Evolutionary conservation across 768 basidiomycete genomes (phyloP).

Genomic region (Galerina sulciceps): DNA sequence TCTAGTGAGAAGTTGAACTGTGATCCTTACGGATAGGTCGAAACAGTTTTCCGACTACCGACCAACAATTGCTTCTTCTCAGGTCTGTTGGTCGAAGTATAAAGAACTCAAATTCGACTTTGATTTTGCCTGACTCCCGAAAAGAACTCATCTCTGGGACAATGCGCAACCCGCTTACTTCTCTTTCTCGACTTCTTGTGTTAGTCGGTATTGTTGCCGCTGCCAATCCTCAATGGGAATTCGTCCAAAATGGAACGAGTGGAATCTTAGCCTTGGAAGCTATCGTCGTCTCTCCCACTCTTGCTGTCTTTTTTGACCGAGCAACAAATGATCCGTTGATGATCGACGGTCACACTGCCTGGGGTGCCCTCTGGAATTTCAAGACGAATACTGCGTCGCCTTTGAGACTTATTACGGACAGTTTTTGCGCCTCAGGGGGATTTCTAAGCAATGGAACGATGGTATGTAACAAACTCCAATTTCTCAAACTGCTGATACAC

Average conservation of each 20-base stretch:
- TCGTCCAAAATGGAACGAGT: constrained; percentile 28
- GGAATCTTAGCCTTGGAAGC: constrained; percentile 27
- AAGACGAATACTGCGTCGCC: constrained; percentile 40
- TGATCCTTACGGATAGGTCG: too few relatives aligned
- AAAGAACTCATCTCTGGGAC: neutral
- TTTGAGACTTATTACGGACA: constrained; percentile 37
- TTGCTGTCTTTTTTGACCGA: constrained; percentile 27
- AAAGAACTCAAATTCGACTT: too few relatives aligned
- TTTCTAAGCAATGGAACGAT: constrained; percentile 46
- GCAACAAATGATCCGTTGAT: constrained; percentile 39
- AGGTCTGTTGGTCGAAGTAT: too few relatives aligned
- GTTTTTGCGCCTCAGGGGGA: constrained; percentile 46
- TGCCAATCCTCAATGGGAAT: constrained; percentile 23
- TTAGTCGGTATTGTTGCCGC: constrained; percentile 4
- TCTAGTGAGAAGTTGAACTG: too few relatives aligned
- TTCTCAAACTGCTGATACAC: too few relatives aligned
- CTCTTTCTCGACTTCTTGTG: constrained; percentile 6
- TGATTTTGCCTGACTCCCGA: too few relatives aligned
- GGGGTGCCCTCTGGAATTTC: constrained; percentile 46
- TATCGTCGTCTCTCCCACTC: constrained; percentile 26
- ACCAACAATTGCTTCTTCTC: too few relatives aligned
- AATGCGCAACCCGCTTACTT: neutral
- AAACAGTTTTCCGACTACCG: too few relatives aligned
- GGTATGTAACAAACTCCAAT: too few relatives aligned
- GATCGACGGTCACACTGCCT: constrained; percentile 46